Conservation (phyloP, 257 asterid species). For the Cruciata laevipes region DNA sequence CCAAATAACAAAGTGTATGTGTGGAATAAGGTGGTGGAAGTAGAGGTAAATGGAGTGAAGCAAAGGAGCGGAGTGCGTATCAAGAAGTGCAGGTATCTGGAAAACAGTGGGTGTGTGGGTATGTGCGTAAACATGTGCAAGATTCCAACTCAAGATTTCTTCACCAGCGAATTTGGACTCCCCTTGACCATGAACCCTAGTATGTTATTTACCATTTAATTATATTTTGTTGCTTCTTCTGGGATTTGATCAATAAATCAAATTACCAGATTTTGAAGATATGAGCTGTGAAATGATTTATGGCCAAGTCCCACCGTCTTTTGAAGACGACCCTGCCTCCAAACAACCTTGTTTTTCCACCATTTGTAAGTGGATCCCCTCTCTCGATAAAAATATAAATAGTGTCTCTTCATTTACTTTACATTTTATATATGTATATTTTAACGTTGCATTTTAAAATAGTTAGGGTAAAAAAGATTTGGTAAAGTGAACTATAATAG, state of each 20-base stretch:
- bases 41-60: slow-evolving; percentile 74
- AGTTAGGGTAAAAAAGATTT: too few relatives aligned
- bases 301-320: slow-evolving; percentile 72
- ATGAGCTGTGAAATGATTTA: slow-evolving; percentile 95
- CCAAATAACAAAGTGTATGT: background rate
- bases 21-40: slow-evolving; percentile 61
- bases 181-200: slow-evolving; percentile 95
- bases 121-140: slow-evolving; percentile 95
- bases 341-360: slow-evolving; percentile 68
- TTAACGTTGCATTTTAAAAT: too few relatives aligned
- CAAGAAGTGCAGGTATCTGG: slow-evolving; percentile 96
- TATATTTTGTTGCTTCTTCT: too few relatives aligned
- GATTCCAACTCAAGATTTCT: slow-evolving; percentile 93
- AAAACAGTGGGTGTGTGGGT: slow-evolving; percentile 94
- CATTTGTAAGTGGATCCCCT: slow-evolving; percentile 63
- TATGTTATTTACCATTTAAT: slow-evolving; percentile 16
- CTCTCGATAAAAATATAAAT: too few relatives aligned
- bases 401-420: too few relatives aligned
- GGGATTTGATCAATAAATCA: too few relatives aligned
- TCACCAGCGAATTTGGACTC: slow-evolving; percentile 94
- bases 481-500: too few relatives aligned
- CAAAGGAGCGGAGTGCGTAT: slow-evolving; percentile 93
- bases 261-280: slow-evolving; percentile 87
- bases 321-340: slow-evolving; percentile 73
- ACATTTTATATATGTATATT: too few relatives aligned